phyloP scores from a whole-genome alignment of 306 rosid species.

The Vicia faba region DNA sequence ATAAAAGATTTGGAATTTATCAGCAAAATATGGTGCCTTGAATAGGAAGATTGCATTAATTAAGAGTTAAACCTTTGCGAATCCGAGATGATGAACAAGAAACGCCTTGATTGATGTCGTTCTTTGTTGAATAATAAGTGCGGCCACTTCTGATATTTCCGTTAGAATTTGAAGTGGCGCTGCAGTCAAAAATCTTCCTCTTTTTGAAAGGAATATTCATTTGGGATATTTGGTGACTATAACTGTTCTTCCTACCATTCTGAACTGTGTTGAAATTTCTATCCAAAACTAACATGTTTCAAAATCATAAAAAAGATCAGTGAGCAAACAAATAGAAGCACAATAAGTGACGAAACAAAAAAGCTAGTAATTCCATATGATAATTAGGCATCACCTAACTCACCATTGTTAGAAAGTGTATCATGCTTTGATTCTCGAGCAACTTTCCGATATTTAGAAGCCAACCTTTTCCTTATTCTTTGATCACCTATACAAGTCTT shows the following conservation, averaged over 20 bases:
- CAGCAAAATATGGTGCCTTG: conserved; percentile 28
- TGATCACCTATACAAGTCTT: conserved; percentile 56
- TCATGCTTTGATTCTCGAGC: conserved; percentile 58
- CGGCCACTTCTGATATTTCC: conserved; percentile 47
- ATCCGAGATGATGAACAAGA: conserved; percentile 50
- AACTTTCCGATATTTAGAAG: conserved; percentile 71
- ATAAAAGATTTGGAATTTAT: conserved; percentile 32
- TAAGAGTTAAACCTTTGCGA: conserved; percentile 50
- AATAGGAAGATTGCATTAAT: conserved; percentile 29
- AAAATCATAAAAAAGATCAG: conserved; percentile 33
- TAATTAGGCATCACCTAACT: conserved; percentile 34
- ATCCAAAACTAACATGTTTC: conserved; percentile 49
- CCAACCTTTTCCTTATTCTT: conserved; percentile 67
- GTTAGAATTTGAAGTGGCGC: conserved; percentile 51
- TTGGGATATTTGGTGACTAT: conserved; percentile 69
- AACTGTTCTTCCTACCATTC: conserved; percentile 55
- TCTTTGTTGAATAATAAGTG: conserved; percentile 48
- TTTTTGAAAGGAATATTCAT: conserved; percentile 86
- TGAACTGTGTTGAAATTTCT: conserved; percentile 55
- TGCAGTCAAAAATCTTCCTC: conserved; percentile 65
- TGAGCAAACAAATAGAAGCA: conserved; percentile 31
- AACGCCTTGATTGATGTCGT: conserved; percentile 49
- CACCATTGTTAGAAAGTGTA: conserved; percentile 51
- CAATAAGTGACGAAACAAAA: conserved; percentile 12
- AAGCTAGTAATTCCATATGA: conserved; percentile 13